phyloP scores from a whole-genome alignment of 2,329 filamentous ascomycete genomes.

The Trichoderma polysporum region DNA sequence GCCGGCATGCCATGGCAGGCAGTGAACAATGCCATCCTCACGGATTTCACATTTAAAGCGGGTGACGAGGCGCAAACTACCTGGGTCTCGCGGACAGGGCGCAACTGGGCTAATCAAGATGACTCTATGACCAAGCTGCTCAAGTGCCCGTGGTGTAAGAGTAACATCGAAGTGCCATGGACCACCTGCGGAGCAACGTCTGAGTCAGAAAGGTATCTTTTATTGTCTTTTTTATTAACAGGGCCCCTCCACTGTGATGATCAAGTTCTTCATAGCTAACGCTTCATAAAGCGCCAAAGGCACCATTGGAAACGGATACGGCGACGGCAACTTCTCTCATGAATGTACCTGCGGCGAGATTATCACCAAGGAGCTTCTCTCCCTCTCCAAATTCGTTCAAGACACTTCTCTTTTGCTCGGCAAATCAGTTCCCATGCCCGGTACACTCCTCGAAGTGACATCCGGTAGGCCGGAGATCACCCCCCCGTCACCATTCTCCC shows the following conservation, averaged over 20 bases:
- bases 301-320: constrained; percentile 53
- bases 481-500: constrained; percentile 20
- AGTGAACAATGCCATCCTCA: constrained; percentile 58
- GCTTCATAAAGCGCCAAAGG: neutral
- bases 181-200: constrained; percentile 48
- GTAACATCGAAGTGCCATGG: constrained; percentile 53
- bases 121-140: constrained; percentile 51
- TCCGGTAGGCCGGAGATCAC: constrained; percentile 49
- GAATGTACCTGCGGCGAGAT: constrained; percentile 52
- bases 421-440: constrained; percentile 56
- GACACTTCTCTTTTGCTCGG: constrained; percentile 20
- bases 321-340: constrained; percentile 53
- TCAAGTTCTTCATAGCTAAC: neutral
- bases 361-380: constrained; percentile 59
- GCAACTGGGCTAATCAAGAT: constrained; percentile 59
- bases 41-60: constrained; percentile 56
- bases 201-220: neutral
- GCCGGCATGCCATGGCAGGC: constrained; percentile 65
- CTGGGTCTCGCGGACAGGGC: constrained; percentile 51
- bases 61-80: constrained; percentile 41
- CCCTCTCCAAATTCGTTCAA: constrained; percentile 58
- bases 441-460: constrained; percentile 59
- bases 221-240: neutral
- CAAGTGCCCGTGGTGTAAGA: constrained; percentile 55
- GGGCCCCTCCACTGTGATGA: too few relatives aligned